These are phyloP conservation scores for Favolaschia claudopus DNA, from an alignment of 768 basidiomycete species.

Conservation along the genomic window DNA sequence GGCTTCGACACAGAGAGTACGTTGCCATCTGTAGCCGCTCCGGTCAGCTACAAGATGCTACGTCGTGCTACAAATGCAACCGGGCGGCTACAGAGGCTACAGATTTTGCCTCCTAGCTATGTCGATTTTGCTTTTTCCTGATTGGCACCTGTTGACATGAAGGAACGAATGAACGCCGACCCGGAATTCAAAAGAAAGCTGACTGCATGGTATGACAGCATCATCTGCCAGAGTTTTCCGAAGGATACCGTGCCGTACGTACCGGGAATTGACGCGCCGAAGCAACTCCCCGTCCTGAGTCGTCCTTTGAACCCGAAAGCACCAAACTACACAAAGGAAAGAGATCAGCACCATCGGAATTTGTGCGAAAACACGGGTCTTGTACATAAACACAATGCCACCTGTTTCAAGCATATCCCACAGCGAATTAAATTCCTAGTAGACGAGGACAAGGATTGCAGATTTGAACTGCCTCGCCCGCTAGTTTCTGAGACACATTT, in stretches of 20 bases:
- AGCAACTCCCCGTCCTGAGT: not conserved
- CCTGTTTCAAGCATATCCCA: no score
- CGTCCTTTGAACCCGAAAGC: not conserved
- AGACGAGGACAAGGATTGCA: conserved; percentile 17
- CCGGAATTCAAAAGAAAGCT: not conserved
- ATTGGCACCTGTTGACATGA: no score
- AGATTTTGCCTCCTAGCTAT: no score
- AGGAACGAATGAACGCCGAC: no score
- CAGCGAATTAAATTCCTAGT: not conserved
- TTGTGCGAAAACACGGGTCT: conserved; percentile 5
- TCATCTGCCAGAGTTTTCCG: no score
- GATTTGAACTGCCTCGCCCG: conserved; percentile 5
- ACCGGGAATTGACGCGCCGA: not conserved
- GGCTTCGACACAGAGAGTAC: no score
- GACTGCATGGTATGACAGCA: not conserved
- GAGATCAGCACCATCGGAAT: conserved; percentile 10
- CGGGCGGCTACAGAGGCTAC: no score
- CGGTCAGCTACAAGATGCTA: no score
- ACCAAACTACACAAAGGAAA: not conserved
- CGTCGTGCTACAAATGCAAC: no score
- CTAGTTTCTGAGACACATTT: no score
- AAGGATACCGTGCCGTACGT: not conserved
- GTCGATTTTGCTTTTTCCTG: no score
- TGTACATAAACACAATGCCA: conserved; percentile 11
- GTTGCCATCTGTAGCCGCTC: no score